These are phyloP conservation scores for Ustilago cynodontis DNA, from an alignment of 1,284 basidiomycete species.

Conservation along the genomic window DNA sequence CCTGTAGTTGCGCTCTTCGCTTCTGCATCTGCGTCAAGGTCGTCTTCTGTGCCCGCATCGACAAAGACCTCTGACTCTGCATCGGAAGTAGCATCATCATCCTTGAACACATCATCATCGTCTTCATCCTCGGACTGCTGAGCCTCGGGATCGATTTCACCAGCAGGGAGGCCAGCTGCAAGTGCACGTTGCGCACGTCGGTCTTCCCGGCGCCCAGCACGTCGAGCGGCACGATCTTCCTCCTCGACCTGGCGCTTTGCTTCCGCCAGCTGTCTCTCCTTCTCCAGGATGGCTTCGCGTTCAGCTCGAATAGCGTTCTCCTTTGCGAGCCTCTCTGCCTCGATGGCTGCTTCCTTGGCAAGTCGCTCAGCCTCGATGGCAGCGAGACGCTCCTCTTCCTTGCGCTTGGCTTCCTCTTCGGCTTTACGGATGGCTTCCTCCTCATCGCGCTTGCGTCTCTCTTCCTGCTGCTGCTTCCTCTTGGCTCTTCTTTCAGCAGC, in stretches of 20 bases:
- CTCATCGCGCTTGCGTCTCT: constrained; percentile 23
- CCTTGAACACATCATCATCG: constrained; percentile 13
- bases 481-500: constrained; percentile 28
- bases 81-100: constrained; percentile 23
- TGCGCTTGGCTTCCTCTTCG: constrained; percentile 23
- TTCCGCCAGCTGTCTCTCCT: constrained; percentile 40
- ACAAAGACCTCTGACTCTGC: constrained; percentile 40
- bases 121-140: constrained; percentile 33
- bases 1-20: constrained; percentile 32
- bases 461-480: constrained; percentile 26
- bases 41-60: constrained; percentile 33
- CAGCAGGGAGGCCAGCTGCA: constrained; percentile 37
- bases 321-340: constrained; percentile 20
- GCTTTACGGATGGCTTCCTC: constrained; percentile 25
- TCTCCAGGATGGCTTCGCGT: constrained; percentile 41
- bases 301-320: constrained; percentile 34
- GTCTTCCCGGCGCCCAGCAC: constrained; percentile 39
- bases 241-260: constrained; percentile 52
- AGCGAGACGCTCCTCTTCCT: constrained; percentile 42
- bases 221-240: constrained; percentile 43
- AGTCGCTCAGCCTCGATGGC: constrained; percentile 46
- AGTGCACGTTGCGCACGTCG: constrained; percentile 28
- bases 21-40: constrained; percentile 15
- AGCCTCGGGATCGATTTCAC: constrained; percentile 30
- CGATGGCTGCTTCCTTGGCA: constrained; percentile 29